A percentile compares a stretch with the other conserved stretches of the same genome.
phyloP scores from a whole-genome alignment of 768 basidiomycete genomes.

The Boletus huronensis region DNA sequence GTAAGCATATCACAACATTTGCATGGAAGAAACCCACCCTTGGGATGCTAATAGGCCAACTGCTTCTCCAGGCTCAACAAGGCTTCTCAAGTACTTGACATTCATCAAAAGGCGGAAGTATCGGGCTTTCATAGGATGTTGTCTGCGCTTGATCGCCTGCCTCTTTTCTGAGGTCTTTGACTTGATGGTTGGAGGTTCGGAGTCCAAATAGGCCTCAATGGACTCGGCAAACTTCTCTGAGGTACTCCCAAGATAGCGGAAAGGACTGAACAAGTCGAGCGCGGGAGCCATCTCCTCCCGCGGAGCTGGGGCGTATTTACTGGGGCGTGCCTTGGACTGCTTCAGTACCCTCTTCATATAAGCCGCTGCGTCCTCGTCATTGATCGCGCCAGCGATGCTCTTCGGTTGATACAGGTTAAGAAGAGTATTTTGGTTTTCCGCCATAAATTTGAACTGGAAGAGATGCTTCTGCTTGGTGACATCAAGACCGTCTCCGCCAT shows the following conservation, averaged over 20 bases:
- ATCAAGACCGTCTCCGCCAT: slow-evolving; percentile 95
- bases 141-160: slow-evolving; percentile 42
- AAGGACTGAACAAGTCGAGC: slow-evolving; percentile 74
- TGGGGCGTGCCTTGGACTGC: slow-evolving; percentile 48
- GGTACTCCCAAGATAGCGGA: slow-evolving; percentile 78
- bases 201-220: slow-evolving; percentile 72
- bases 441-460: slow-evolving; percentile 89
- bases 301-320: slow-evolving; percentile 42
- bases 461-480: slow-evolving; percentile 97
- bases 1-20: neutral
- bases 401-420: slow-evolving; percentile 67
- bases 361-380: slow-evolving; percentile 60
- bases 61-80: slow-evolving; percentile 98
- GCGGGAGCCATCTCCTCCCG: slow-evolving; percentile 67
- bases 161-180: slow-evolving; percentile 38
- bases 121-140: slow-evolving; percentile 43
- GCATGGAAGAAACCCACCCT: slow-evolving; percentile 55
- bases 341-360: slow-evolving; percentile 93
- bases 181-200: slow-evolving; percentile 60
- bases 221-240: slow-evolving; percentile 88
- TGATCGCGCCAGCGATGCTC: slow-evolving; percentile 52
- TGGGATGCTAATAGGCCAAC: slow-evolving; percentile 96
- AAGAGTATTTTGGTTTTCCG: slow-evolving; percentile 78
- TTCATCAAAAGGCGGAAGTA: slow-evolving; percentile 84
- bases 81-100: slow-evolving; percentile 86